These are phyloP conservation scores for Podospora didyma DNA, from an alignment of 495 filamentous ascomycete genomes.

Conservation along the genomic window DNA sequence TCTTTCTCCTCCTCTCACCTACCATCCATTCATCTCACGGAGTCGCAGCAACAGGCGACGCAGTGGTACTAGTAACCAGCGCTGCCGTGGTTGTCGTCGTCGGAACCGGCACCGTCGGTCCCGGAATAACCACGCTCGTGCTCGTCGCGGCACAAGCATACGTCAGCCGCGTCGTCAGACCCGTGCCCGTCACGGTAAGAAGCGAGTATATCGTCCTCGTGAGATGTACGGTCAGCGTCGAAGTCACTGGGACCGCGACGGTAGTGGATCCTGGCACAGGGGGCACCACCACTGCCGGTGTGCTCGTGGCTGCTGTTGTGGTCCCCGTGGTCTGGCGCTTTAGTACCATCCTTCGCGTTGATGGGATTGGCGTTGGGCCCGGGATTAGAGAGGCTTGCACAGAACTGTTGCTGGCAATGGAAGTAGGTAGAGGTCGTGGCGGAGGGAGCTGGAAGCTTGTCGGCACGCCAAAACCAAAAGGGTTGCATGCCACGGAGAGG, in stretches of 20 bases:
- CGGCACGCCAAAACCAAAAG: neutral
- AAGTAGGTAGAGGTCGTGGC: neutral
- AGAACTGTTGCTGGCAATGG: neutral
- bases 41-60: no score
- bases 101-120: no score
- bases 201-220: constrained; percentile 1
- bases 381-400: no score
- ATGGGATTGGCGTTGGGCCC: no score
- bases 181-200: neutral
- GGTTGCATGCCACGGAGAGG: constrained; percentile 4
- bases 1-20: no score
- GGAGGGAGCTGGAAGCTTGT: neutral
- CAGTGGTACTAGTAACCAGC: no score
- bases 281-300: neutral
- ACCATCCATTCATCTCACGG: no score
- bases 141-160: constrained; percentile 1
- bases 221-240: constrained; percentile 3
- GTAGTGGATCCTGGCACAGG: neutral
- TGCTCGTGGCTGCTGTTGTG: neutral
- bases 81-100: no score
- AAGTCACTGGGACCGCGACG: neutral
- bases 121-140: no score
- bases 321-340: neutral
- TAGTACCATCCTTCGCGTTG: neutral
- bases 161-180: neutral